A percentile compares a stretch with the other conserved stretches of the same genome.
phyloP scores from a whole-genome alignment of 148 eudicot genomes.

The Rhododendron griersonianum region DNA sequence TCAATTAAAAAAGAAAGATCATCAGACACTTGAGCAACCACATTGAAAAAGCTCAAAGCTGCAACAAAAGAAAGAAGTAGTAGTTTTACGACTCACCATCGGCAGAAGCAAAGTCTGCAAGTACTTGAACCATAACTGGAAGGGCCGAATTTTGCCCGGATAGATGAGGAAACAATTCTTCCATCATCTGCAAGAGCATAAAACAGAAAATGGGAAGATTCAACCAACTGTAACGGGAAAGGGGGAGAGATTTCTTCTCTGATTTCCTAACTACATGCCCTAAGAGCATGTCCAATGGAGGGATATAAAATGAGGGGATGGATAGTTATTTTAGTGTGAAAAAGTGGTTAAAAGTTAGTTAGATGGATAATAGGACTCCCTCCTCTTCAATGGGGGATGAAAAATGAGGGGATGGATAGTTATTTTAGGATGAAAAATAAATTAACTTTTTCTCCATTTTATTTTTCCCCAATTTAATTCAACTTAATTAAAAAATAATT shows the following conservation, averaged over 20 bases:
- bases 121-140: constrained; percentile 93
- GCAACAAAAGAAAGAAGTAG: background rate
- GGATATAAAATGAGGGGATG: no score
- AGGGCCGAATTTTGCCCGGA: constrained; percentile 79
- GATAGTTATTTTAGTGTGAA: no score
- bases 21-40: constrained; percentile 14
- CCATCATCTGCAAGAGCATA: constrained; percentile 71
- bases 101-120: constrained; percentile 78
- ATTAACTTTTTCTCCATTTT: no score
- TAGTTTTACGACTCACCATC: constrained; percentile 51
- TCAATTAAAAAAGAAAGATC: constrained; percentile 23
- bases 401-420: no score
- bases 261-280: background rate
- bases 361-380: no score
- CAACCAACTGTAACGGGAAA: background rate
- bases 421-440: no score
- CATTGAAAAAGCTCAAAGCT: background rate
- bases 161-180: constrained; percentile 78
- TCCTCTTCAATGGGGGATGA: no score
- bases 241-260: background rate
- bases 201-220: background rate
- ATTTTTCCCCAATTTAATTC: no score
- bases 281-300: no score
- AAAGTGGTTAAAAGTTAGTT: no score
- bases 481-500: no score